Base-by-base conservation (phyloP, 2,329 filamentous ascomycete species). In the Microsporum ferrugineum region DNA sequence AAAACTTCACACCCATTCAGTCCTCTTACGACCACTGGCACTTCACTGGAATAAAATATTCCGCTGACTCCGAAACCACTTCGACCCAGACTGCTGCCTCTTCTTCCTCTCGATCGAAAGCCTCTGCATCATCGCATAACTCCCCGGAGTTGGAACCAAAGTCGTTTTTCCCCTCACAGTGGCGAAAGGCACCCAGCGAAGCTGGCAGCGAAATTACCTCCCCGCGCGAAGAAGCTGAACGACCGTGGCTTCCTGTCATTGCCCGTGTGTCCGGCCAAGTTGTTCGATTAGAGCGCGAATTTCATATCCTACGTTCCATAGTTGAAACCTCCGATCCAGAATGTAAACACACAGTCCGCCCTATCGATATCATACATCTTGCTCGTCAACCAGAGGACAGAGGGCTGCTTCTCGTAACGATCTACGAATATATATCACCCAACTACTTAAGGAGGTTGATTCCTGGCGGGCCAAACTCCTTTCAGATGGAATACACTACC, bases 11-110 rank as follows among this genome's bases (percentile, higher is more conserved):
- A 58, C 75, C 75, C 6, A 74, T 76, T 59, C 75, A 77, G 65
- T 76, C 82, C 58, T 89, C 86, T 68, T 96, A 96, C 75, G 90
- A 95, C 72, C 91, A 91, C 77, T 97, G 91, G 90, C 85, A 88
- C 72, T 80, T 88, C 67, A 82, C 80, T 65, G 88, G 86, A 60
- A 70, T 76, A 55, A 71, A 85, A 76, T 67, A 85, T 82, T 68
- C 83, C 76, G 55, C 77, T 73, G 63, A 81, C 71, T 69, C 77
- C 72, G 68, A 79, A 66, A 51, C 17, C 2, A 53, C 56, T 33
- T 43, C 59, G 5, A 61, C 60, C 27, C 57, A 53, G 10, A 59
- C 63, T 4, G 64, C 63, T 4, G 64, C 70, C 49, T 75, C 79
- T 2, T 75, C 79, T 41, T 78, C 80, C 14, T 72, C 73, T 60